Evolutionary conservation across 75 land plant species (phyloP).

Genomic region (Adiantum capillusveneris): DNA sequence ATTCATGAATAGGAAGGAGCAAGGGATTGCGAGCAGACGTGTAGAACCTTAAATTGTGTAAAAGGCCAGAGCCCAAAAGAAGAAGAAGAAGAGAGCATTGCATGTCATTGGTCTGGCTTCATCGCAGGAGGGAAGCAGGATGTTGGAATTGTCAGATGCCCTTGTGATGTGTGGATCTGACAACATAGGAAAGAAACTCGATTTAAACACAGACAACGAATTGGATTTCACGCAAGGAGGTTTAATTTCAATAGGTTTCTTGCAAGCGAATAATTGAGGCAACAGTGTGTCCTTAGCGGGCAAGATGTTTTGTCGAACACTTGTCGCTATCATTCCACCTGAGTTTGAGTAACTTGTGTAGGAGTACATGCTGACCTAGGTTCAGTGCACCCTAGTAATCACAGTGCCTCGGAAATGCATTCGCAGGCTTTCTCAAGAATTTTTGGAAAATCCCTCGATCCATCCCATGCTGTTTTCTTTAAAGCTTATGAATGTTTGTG

Average conservation of each 20-base stretch:
- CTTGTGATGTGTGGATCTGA: too few relatives aligned
- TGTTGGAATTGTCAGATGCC: neutral
- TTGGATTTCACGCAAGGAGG: neutral
- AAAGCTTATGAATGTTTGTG: too few relatives aligned
- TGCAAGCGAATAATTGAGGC: neutral
- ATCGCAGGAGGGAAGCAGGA: neutral
- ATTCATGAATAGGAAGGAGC: slow-evolving; percentile 12
- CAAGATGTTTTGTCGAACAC: too few relatives aligned
- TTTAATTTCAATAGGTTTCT: neutral
- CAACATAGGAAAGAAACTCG: neutral
- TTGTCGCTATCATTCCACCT: too few relatives aligned
- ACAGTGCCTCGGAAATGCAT: too few relatives aligned
- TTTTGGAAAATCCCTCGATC: too few relatives aligned
- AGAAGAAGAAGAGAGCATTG: slow-evolving; percentile 9
- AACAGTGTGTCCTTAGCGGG: too few relatives aligned
- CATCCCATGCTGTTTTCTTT: too few relatives aligned
- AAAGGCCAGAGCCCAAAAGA: slow-evolving; percentile 37
- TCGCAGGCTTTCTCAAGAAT: too few relatives aligned
- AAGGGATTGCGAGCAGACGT: slow-evolving; percentile 10
- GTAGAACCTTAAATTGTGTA: slow-evolving; percentile 17
- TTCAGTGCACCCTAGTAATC: too few relatives aligned
- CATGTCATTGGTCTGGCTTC: slow-evolving; percentile 3
- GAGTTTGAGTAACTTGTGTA: too few relatives aligned
- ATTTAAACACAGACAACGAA: neutral
- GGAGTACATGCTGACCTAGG: too few relatives aligned